Conservation (phyloP, 768 basidiomycete species). For the Botryobasidium botryosum region DNA sequence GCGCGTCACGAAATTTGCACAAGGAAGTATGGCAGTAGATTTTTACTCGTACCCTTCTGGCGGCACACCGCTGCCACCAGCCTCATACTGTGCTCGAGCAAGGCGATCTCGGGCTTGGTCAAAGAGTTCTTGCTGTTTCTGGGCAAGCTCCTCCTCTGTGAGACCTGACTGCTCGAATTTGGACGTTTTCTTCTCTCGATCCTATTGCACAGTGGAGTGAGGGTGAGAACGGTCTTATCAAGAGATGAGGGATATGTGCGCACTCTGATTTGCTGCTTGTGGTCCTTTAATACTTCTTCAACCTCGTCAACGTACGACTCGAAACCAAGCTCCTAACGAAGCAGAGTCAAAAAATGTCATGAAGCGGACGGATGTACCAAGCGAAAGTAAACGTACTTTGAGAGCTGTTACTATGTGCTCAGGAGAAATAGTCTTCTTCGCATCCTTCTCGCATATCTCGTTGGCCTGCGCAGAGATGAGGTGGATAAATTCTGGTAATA, state of each 20-base stretch:
- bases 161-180: conserved; percentile 78
- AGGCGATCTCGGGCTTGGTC: conserved; percentile 54
- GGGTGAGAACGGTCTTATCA: not conserved
- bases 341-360: not conserved
- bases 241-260: conserved; percentile 11
- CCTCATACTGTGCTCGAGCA: too few relatives aligned
- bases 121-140: conserved; percentile 80
- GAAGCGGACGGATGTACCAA: too few relatives aligned
- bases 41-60: too few relatives aligned
- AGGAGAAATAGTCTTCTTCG: conserved; percentile 97
- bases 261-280: conserved; percentile 92
- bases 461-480: conserved; percentile 95
- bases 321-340: conserved; percentile 67
- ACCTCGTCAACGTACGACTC: conserved; percentile 82
- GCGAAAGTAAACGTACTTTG: conserved; percentile 37
- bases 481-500: conserved; percentile 82
- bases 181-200: conserved; percentile 82
- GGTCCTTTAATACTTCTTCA: conserved; percentile 84
- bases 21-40: too few relatives aligned
- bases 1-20: too few relatives aligned
- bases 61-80: too few relatives aligned
- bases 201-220: conserved; percentile 27
- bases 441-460: conserved; percentile 93
- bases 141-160: conserved; percentile 77
- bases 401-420: conserved; percentile 90